phyloP scores from a whole-genome alignment of 345 rosid species.

The Populus ilicifolia region DNA sequence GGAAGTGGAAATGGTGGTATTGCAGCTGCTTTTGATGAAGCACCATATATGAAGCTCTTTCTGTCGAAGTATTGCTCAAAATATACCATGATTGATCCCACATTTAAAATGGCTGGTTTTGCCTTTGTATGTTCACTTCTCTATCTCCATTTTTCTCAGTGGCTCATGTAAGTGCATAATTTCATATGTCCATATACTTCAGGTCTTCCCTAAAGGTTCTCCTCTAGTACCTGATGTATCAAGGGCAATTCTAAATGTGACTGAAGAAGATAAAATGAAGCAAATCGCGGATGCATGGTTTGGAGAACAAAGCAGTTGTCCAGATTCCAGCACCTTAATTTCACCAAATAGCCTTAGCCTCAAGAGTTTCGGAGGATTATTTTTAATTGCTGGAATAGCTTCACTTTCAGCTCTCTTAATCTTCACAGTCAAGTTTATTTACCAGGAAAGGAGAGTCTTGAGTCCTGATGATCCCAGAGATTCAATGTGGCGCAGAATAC shows the following conservation, averaged over 20 bases:
- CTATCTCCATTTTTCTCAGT: neutral
- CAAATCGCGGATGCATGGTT: slow-evolving; percentile 13
- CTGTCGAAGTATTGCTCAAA: slow-evolving; percentile 31
- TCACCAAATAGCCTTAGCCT: neutral
- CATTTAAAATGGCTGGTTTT: slow-evolving; percentile 9
- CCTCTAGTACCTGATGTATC: slow-evolving; percentile 23
- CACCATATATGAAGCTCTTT: slow-evolving; percentile 40
- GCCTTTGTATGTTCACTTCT: slow-evolving; percentile 8
- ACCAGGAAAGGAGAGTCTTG: slow-evolving; percentile 2
- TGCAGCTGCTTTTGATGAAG: slow-evolving; percentile 39
- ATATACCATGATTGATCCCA: slow-evolving; percentile 11
- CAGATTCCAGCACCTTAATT: neutral
- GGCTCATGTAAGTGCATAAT: slow-evolving; percentile 10
- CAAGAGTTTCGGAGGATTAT: slow-evolving; percentile 11
- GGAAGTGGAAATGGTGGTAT: slow-evolving; percentile 19
- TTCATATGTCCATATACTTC: neutral
- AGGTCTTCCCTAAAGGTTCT: slow-evolving; percentile 24
- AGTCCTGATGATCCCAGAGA: neutral
- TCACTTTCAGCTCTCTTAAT: neutral
- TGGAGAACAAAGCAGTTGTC: neutral
- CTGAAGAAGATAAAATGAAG: slow-evolving; percentile 19
- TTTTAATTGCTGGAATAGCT: slow-evolving; percentile 15
- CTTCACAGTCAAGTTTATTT: neutral
- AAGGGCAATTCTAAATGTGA: slow-evolving; percentile 17
- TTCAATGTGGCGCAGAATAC: slow-evolving; percentile 1